A percentile compares a stretch with the other conserved stretches of the same genome.
phyloP scores from a whole-genome alignment of 768 basidiomycete species.

The Chalciporus chontae region DNA sequence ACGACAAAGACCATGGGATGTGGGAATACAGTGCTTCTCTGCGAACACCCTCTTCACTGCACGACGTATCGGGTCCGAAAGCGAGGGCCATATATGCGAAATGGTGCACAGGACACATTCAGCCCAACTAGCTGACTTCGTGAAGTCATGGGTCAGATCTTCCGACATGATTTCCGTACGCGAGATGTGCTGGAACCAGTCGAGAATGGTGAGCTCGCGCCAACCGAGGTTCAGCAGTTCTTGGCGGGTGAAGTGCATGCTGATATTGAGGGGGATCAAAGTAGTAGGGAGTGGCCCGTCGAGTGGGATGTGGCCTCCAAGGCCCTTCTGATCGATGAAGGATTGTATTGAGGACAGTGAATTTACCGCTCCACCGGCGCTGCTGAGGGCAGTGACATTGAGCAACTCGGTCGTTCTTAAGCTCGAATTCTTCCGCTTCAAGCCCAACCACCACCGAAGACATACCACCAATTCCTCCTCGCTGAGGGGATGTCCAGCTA shows the following conservation, averaged over 20 bases:
- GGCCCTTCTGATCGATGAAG: conserved; percentile 60
- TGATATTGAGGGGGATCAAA: conserved; percentile 66
- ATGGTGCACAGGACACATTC: conserved; percentile 68
- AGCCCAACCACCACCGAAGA: conserved; percentile 5
- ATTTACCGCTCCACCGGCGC: conserved; percentile 48
- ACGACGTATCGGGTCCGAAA: conserved; percentile 43
- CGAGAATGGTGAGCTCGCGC: conserved; percentile 66
- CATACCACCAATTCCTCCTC: conserved; percentile 6
- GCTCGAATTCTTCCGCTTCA: neutral
- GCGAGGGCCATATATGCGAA: conserved; percentile 64
- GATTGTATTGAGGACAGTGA: conserved; percentile 62
- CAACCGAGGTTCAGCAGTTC: conserved; percentile 66
- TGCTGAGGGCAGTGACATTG: conserved; percentile 61
- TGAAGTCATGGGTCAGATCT: conserved; percentile 54
- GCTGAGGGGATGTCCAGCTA: neutral
- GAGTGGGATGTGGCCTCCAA: conserved; percentile 52
- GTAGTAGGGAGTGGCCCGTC: conserved; percentile 77
- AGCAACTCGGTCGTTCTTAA: conserved; percentile 44
- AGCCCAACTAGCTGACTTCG: conserved; percentile 63
- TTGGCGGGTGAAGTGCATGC: conserved; percentile 51
- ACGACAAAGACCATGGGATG: conserved; percentile 12
- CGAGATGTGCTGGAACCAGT: conserved; percentile 70
- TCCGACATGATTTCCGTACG: conserved; percentile 38
- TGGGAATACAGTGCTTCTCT: conserved; percentile 44
- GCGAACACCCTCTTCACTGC: conserved; percentile 38